Conservation (phyloP, 1,139 yeast species). For the Saccharomycopsis crataegensis region DNA sequence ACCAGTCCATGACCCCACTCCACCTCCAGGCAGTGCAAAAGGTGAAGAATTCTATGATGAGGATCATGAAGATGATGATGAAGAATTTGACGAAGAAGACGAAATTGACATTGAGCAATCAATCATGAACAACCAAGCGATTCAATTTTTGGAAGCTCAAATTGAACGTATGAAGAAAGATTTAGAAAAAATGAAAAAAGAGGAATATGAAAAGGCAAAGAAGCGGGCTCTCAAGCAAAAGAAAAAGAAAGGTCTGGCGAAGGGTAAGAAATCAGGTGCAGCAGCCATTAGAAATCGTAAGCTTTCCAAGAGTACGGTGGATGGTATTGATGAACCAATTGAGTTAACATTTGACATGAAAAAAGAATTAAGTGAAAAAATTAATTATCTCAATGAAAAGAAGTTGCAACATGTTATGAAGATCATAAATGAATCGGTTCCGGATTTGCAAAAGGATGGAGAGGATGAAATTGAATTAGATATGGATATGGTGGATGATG, state of each 20-base stretch:
- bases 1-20: conserved; percentile 69
- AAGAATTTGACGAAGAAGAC: conserved; percentile 43
- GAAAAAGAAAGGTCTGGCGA: conserved; percentile 27
- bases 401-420: conserved; percentile 78
- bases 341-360: conserved; percentile 93
- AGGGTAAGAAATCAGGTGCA: conserved; percentile 24
- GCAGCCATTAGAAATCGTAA: conserved; percentile 24
- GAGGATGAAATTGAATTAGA: conserved; percentile 92
- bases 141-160: conserved; percentile 81
- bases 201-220: conserved; percentile 45
- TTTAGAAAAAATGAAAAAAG: conserved; percentile 71
- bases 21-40: conserved; percentile 32
- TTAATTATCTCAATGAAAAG: conserved; percentile 66
- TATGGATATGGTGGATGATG: conserved; percentile 86
- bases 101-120: conserved; percentile 69
- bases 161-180: conserved; percentile 79
- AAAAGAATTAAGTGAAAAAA: conserved; percentile 83
- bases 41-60: conserved; percentile 24
- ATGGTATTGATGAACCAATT: conserved; percentile 29
- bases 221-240: conserved; percentile 26
- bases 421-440: conserved; percentile 81
- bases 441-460: conserved; percentile 61
- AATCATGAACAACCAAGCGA: conserved; percentile 77
- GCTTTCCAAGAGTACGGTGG: conserved; percentile 21
- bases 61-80: conserved; percentile 40